A percentile compares a stretch with the other conserved stretches of the same genome.
Evolutionary conservation across 2,329 filamentous ascomycete species (phyloP).

Genomic region (Dactylellina sp.): DNA sequence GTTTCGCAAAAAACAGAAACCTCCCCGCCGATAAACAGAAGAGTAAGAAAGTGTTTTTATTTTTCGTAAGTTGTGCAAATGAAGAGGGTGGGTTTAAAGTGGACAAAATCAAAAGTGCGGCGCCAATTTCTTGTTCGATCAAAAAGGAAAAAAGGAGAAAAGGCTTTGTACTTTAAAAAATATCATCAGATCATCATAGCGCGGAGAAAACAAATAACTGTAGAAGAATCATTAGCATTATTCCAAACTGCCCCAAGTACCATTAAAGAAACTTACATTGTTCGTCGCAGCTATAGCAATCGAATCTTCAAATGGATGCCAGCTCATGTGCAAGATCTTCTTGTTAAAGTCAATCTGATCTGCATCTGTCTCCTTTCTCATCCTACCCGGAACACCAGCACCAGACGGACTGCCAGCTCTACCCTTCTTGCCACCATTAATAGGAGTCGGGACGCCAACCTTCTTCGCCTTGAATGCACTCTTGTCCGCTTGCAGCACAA

Average conservation of each 20-base stretch:
- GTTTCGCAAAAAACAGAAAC: slow-evolving; percentile 21
- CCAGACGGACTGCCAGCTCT: slow-evolving; percentile 87
- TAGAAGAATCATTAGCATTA: slow-evolving; percentile 23
- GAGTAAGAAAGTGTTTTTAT: neutral
- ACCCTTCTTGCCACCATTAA: slow-evolving; percentile 94
- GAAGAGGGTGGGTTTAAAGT: slow-evolving; percentile 14
- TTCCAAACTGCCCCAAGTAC: neutral
- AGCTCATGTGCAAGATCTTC: slow-evolving; percentile 99
- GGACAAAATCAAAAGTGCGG: slow-evolving; percentile 43
- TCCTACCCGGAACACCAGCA: slow-evolving; percentile 84
- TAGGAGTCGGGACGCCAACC: slow-evolving; percentile 95
- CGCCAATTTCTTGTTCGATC: slow-evolving; percentile 38
- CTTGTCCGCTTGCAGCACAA: slow-evolving; percentile 97
- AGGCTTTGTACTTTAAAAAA: slow-evolving; percentile 45
- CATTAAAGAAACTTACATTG: slow-evolving; percentile 77
- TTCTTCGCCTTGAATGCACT: slow-evolving; percentile 99
- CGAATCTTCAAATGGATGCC: slow-evolving; percentile 99
- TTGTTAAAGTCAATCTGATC: slow-evolving; percentile 99
- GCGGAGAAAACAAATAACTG: slow-evolving; percentile 84
- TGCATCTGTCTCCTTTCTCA: slow-evolving; percentile 98
- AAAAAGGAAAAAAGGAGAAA: slow-evolving; percentile 8
- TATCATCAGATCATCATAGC: slow-evolving; percentile 67
- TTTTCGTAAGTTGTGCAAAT: neutral
- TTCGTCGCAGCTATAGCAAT: slow-evolving; percentile 99
- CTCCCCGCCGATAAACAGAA: slow-evolving; percentile 29